These are phyloP conservation scores for Tolypocladium tundrense DNA, from an alignment of 2,329 filamentous ascomycete species.

Conservation along the genomic window DNA sequence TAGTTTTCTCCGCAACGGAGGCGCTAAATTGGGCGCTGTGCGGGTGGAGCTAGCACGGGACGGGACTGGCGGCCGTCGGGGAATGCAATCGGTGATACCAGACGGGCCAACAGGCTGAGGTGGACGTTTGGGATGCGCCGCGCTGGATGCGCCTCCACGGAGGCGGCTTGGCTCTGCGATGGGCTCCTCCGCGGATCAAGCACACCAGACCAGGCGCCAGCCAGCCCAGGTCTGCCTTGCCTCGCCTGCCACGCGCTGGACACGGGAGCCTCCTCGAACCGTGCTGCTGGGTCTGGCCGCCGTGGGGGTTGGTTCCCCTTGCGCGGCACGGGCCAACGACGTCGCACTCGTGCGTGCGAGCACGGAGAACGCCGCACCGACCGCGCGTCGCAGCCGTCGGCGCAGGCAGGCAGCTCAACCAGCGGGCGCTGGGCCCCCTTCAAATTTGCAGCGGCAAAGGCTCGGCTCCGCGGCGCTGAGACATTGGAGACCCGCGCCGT, in stretches of 20 bases:
- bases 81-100: conserved; percentile 2
- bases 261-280: background rate
- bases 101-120: background rate
- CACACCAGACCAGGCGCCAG: no score
- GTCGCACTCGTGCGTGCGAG: background rate
- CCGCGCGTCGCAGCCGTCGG: background rate
- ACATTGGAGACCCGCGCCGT: background rate
- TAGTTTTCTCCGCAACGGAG: background rate
- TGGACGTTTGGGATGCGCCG: no score
- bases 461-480: background rate
- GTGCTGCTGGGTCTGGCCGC: background rate
- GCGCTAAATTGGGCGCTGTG: background rate
- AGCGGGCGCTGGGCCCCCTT: no score
- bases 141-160: background rate
- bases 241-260: background rate
- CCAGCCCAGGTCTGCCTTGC: background rate
- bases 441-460: no score
- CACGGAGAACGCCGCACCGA: background rate
- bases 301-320: background rate
- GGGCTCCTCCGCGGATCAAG: background rate
- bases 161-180: background rate
- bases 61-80: conserved; percentile 1
- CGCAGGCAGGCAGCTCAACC: no score
- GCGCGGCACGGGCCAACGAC: background rate
- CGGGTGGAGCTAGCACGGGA: background rate